phyloP scores from a whole-genome alignment of 208 protist genomes.

The Trypanosoma vivax region DNA sequence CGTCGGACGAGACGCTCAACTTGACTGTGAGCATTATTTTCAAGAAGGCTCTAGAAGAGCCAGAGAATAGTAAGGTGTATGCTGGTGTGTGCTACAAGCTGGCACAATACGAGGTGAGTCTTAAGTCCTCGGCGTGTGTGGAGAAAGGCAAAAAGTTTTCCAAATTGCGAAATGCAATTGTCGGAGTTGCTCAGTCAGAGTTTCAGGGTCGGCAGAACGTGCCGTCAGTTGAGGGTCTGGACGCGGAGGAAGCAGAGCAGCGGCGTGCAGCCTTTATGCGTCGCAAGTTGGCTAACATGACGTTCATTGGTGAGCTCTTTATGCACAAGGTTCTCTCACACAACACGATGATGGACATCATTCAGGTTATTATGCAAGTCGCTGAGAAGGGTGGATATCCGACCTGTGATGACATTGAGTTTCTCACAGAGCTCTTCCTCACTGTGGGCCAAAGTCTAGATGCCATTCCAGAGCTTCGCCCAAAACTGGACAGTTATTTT shows the following conservation, averaged over 20 bases:
- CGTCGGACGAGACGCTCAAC: slow-evolving; percentile 40
- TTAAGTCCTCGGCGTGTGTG: slow-evolving; percentile 7
- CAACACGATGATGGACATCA: slow-evolving; percentile 63
- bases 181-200: slow-evolving; percentile 47
- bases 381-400: slow-evolving; percentile 39
- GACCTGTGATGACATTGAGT: slow-evolving; percentile 67
- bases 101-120: slow-evolving; percentile 62
- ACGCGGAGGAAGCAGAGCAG: slow-evolving; percentile 61
- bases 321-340: slow-evolving; percentile 64
- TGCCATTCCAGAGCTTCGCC: slow-evolving; percentile 26
- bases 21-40: slow-evolving; percentile 73
- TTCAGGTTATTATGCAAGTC: slow-evolving; percentile 48
- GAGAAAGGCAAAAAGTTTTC: slow-evolving; percentile 35
- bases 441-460: slow-evolving; percentile 73
- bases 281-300: slow-evolving; percentile 83
- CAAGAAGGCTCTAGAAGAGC: slow-evolving; percentile 80
- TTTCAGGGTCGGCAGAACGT: slow-evolving; percentile 39
- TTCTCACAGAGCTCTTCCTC: slow-evolving; percentile 65
- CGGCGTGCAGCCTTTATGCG: slow-evolving; percentile 60
- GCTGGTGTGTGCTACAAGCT: slow-evolving; percentile 72
- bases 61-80: slow-evolving; percentile 78
- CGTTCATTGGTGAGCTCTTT: slow-evolving; percentile 82
- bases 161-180: slow-evolving; percentile 65
- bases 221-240: slow-evolving; percentile 22
- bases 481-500: slow-evolving; percentile 54